Base-by-base conservation (phyloP, 371 early-diverging fungal species). In the Mortierella sp. region DNA sequence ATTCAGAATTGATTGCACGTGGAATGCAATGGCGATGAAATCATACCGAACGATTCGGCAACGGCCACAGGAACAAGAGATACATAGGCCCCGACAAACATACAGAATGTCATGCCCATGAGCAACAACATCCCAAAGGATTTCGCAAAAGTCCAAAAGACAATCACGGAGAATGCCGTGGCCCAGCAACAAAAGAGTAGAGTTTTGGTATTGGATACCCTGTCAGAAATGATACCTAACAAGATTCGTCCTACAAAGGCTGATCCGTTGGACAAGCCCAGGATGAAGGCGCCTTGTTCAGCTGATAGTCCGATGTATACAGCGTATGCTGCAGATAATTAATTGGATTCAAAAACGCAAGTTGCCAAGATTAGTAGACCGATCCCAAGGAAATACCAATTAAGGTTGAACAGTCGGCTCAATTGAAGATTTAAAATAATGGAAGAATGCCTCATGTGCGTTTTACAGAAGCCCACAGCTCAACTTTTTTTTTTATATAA, bases 241-340 rank as follows among this genome's bases (percentile, higher is more conserved):
- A 82, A 22, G 36, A 92, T 70, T 13, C 92, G 76, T 5, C 89
- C 87, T 2, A 88, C 70, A 21, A 87, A 88, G 3, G 89, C 86
- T 6, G 87, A 86, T 45, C 84, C 88, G 57, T 89, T 92, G 57
- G 88, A 80, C 58, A 88, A 63, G n/a, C 87, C 87, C 4, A 91
- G 58, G 21, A 91, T 84, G 22, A 86, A 66, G 24, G 88, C 87
- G 10, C 87, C 90, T 32, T 86, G 77, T 3, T 67, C 63, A 4
- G 62, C 33, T 0, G 87, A 70, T n/a, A 86, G 64, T n/a, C 86
- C 88, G 9, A 69, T 72, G 22, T 69, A 67, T 19, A 67, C 64
- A 15, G 82, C 78, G 45, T 81, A 84, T 5, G 71, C 82, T 82
- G 36, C 15, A 59, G 13, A 9, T 11, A 10, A 24, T 24, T 15